These are phyloP conservation scores for Mycena crocata DNA, from an alignment of 768 basidiomycete species.

Conservation along the genomic window DNA sequence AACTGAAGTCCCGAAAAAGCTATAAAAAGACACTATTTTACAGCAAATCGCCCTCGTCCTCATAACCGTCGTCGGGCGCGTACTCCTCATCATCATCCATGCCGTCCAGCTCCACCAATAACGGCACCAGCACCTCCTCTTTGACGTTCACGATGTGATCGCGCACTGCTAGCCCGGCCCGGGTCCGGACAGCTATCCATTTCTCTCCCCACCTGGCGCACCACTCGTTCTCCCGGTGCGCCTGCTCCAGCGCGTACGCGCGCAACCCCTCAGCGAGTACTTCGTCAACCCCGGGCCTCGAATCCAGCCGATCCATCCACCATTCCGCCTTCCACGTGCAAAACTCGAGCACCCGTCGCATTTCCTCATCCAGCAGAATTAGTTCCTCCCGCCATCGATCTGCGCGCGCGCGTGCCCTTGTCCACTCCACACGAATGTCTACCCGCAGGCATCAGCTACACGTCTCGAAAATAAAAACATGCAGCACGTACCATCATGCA, in stretches of 20 bases:
- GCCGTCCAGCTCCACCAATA: constrained; percentile 12
- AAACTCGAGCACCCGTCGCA: constrained; percentile 37
- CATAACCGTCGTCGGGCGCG: background rate
- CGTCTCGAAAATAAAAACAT: background rate
- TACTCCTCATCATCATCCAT: constrained; percentile 9
- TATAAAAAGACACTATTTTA: too few relatives aligned
- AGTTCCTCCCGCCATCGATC: constrained; percentile 43
- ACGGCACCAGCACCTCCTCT: background rate
- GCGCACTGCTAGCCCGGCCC: background rate
- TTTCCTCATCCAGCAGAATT: constrained; percentile 41
- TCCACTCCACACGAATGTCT: constrained; percentile 41
- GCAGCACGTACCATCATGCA: constrained; percentile 24
- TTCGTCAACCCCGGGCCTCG: background rate
- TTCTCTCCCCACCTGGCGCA: background rate
- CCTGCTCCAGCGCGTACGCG: constrained; percentile 8
- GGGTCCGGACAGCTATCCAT: background rate
- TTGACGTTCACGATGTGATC: background rate
- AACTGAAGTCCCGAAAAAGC: too few relatives aligned
- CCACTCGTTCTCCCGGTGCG: background rate
- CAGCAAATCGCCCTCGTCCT: too few relatives aligned
- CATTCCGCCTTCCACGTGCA: constrained; percentile 22
- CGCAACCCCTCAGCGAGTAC: constrained; percentile 5
- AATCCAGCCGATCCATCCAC: constrained; percentile 12
- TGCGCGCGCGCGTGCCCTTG: constrained; percentile 37
- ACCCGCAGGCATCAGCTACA: background rate